phyloP scores from a whole-genome alignment of 306 rosid genomes.

The Hippophae tibetana region DNA sequence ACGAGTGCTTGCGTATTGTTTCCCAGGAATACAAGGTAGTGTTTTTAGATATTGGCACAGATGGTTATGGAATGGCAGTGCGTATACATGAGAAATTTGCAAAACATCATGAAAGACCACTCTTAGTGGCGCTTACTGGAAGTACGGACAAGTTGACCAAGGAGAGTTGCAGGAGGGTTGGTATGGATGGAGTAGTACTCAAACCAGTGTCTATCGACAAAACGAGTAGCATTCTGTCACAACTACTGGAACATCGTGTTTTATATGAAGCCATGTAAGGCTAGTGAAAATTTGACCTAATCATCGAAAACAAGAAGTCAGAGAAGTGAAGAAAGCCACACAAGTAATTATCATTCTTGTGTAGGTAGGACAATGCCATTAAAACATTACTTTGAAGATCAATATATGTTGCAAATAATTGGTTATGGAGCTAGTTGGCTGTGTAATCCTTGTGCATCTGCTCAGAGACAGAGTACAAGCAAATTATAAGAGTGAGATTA shows the following conservation, averaged over 20 bases:
- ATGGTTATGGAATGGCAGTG: constrained; percentile 54
- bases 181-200: constrained; percentile 67
- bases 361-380: constrained; percentile 21
- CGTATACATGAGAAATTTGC: constrained; percentile 52
- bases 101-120: constrained; percentile 60
- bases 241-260: constrained; percentile 65
- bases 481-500: too few relatives aligned
- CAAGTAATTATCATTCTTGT: constrained; percentile 2
- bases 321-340: constrained; percentile 3
- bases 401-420: constrained; percentile 17
- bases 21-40: constrained; percentile 67
- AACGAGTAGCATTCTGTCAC: constrained; percentile 64
- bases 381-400: constrained; percentile 14
- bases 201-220: constrained; percentile 88
- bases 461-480: not conserved
- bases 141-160: constrained; percentile 59
- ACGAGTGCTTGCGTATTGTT: constrained; percentile 55
- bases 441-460: not conserved
- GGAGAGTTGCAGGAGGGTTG: constrained; percentile 76
- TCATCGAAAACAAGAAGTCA: not conserved
- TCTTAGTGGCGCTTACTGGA: constrained; percentile 69
- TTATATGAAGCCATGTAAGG: constrained; percentile 48
- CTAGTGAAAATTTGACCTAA: constrained; percentile 9
- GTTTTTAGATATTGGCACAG: constrained; percentile 67
- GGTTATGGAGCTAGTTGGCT: not conserved